phyloP scores from a whole-genome alignment of 2,329 filamentous ascomycete genomes.

The Mariannaea sp. region DNA sequence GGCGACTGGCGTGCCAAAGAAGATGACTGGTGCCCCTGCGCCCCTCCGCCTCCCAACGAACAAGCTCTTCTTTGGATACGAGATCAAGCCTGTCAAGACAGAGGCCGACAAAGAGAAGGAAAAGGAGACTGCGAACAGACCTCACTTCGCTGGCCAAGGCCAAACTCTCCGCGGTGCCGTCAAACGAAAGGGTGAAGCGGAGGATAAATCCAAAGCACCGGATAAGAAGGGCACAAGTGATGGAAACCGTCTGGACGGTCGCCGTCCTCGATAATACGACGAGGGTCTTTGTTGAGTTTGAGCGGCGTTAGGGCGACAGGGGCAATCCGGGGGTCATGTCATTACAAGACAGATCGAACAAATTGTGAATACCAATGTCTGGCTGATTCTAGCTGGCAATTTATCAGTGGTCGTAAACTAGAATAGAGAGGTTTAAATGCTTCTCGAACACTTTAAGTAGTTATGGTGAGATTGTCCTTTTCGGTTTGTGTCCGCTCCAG shows the following conservation, averaged over 20 bases:
- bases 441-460: too few species aligned
- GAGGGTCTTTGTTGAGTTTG: conserved; percentile 8
- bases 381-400: not conserved
- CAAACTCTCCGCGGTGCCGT: conserved; percentile 73
- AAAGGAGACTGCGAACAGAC: conserved; percentile 65
- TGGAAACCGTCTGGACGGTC: conserved; percentile 52
- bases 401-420: not conserved
- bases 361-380: not conserved
- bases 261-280: conserved; percentile 39
- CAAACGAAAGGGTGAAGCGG: conserved; percentile 70
- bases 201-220: conserved; percentile 52
- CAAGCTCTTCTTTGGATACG: conserved; percentile 96
- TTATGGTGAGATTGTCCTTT: too few species aligned
- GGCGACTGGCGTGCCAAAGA: conserved; percentile 41
- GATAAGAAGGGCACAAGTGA: conserved; percentile 54
- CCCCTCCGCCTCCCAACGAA: conserved; percentile 83
- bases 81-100: conserved; percentile 85
- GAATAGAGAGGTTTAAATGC: not conserved
- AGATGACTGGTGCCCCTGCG: conserved; percentile 76
- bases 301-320: conserved; percentile 33
- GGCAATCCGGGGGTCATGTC: conserved; percentile 15
- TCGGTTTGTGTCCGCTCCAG: too few species aligned
- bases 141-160: conserved; percentile 83
- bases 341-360: not conserved
- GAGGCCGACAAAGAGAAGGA: conserved; percentile 72